A percentile compares a stretch with the other conserved stretches of the same genome.
Conservation (phyloP, 768 basidiomycete species). For the Cystobasidium tubakii region DNA sequence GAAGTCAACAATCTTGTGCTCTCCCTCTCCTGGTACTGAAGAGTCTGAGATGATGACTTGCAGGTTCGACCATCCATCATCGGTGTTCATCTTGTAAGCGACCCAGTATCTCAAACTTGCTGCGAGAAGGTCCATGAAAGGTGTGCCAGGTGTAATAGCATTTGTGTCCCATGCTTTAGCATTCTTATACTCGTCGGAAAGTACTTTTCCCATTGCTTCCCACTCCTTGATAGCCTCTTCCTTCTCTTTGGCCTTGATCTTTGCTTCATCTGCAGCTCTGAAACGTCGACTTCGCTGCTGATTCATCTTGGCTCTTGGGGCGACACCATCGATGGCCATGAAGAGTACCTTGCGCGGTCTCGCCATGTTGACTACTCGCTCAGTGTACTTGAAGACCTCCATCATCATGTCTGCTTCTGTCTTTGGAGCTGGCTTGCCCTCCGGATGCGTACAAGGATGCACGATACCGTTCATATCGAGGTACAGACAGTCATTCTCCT, state of each 20-base stretch:
- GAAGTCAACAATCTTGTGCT: constrained; percentile 99
- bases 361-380: constrained; percentile 93
- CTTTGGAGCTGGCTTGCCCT: constrained; percentile 93
- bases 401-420: constrained; percentile 99
- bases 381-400: constrained; percentile 92
- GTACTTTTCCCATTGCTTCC: constrained; percentile 49
- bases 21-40: constrained; percentile 94
- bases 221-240: constrained; percentile 80
- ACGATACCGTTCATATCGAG: constrained; percentile 99
- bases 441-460: constrained; percentile 98
- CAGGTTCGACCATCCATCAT: constrained; percentile 91
- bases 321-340: constrained; percentile 98
- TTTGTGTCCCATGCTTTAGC: constrained; percentile 94
- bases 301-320: constrained; percentile 99
- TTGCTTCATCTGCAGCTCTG: constrained; percentile 86
- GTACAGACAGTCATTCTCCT: constrained; percentile 93
- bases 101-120: constrained; percentile 91
- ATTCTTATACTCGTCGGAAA: constrained; percentile 69
- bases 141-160: constrained; percentile 95
- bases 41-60: constrained; percentile 96
- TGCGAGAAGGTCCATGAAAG: constrained; percentile 92
- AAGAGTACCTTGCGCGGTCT: constrained; percentile 89
- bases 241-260: constrained; percentile 82
- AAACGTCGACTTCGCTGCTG: constrained; percentile 97
- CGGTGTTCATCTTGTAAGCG: constrained; percentile 84